phyloP scores from a whole-genome alignment of 2,329 filamentous ascomycete genomes.

The Claviceps sorghi region DNA sequence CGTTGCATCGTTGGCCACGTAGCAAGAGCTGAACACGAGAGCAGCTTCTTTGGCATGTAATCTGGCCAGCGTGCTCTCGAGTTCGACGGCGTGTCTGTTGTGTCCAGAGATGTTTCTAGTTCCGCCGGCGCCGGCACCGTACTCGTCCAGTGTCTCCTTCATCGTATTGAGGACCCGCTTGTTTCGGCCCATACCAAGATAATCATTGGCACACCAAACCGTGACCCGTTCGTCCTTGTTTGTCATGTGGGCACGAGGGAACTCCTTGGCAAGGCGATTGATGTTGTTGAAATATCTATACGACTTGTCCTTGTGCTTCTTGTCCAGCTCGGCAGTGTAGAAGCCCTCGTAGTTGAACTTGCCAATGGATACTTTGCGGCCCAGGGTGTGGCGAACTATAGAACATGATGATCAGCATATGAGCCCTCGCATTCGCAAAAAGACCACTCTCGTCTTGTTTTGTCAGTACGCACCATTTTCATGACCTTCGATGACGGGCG shows the following conservation, averaged over 20 bases:
- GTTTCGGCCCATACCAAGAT: slow-evolving; percentile 94
- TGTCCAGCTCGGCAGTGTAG: slow-evolving; percentile 78
- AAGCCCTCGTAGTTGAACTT: slow-evolving; percentile 88
- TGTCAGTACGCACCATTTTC: slow-evolving; percentile 32
- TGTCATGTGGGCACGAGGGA: slow-evolving; percentile 85
- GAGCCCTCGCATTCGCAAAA: background rate
- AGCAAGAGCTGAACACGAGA: slow-evolving; percentile 93
- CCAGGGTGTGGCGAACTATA: slow-evolving; percentile 2
- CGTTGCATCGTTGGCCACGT: slow-evolving; percentile 94
- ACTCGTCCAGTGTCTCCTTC: slow-evolving; percentile 89
- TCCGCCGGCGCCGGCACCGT: slow-evolving; percentile 87
- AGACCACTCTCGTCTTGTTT: no score
- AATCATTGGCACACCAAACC: slow-evolving; percentile 99
- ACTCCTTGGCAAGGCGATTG: slow-evolving; percentile 92
- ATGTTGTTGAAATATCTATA: slow-evolving; percentile 99
- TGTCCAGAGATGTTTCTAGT: slow-evolving; percentile 97
- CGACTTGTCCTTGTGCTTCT: slow-evolving; percentile 99
- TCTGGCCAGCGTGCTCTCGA: slow-evolving; percentile 72
- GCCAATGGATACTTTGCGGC: slow-evolving; percentile 15
- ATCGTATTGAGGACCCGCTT: slow-evolving; percentile 73
- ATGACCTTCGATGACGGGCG: slow-evolving; percentile 30
- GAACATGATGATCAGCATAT: background rate
- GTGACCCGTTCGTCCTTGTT: slow-evolving; percentile 73
- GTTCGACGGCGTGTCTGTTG: slow-evolving; percentile 78
- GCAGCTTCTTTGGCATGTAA: slow-evolving; percentile 86